A percentile compares a stretch with the other conserved stretches of the same genome.
phyloP scores from a whole-genome alignment of 352 stramenopile species.

The Thraustotheca clavata region DNA sequence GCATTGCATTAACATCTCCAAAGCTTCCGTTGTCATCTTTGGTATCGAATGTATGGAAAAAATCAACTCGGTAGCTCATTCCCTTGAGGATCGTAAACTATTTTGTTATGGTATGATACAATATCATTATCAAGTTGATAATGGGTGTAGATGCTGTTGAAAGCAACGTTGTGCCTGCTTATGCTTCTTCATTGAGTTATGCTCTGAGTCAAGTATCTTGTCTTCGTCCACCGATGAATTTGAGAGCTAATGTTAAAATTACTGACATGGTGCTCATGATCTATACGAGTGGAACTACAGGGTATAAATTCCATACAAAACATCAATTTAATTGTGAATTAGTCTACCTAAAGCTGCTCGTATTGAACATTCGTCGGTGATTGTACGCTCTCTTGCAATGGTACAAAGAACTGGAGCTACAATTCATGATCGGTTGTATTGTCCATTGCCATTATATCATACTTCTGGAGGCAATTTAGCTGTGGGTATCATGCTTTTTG shows the following conservation, averaged over 20 bases:
- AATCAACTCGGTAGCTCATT: conserved; percentile 27
- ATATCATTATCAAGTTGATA: too few species aligned
- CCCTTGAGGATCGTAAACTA: conserved; percentile 36
- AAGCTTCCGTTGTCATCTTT: conserved; percentile 56
- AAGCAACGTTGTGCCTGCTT: neutral
- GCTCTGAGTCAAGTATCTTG: conserved; percentile 23
- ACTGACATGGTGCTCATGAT: conserved; percentile 67
- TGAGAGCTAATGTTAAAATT: conserved; percentile 34
- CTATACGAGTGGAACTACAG: conserved; percentile 81
- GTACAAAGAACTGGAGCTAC: conserved; percentile 40
- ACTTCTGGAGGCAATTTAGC: conserved; percentile 72
- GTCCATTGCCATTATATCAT: conserved; percentile 75
- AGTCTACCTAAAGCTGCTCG: conserved; percentile 62
- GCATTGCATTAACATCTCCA: conserved; percentile 61
- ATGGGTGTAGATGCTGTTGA: conserved; percentile 29
- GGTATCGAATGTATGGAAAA: conserved; percentile 49
- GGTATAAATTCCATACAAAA: conserved; percentile 1
- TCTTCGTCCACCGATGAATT: conserved; percentile 20
- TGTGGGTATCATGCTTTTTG: conserved; percentile 72
- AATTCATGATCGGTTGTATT: conserved; percentile 65
- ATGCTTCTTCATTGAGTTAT: conserved; percentile 39
- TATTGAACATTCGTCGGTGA: conserved; percentile 67
- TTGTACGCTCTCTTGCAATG: conserved; percentile 49
- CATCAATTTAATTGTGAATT: neutral
- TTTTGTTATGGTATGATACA: conserved; percentile 52